These are phyloP conservation scores for Hypoxylon perforatum DNA, from an alignment of 495 filamentous ascomycete genomes.

Conservation along the genomic window DNA sequence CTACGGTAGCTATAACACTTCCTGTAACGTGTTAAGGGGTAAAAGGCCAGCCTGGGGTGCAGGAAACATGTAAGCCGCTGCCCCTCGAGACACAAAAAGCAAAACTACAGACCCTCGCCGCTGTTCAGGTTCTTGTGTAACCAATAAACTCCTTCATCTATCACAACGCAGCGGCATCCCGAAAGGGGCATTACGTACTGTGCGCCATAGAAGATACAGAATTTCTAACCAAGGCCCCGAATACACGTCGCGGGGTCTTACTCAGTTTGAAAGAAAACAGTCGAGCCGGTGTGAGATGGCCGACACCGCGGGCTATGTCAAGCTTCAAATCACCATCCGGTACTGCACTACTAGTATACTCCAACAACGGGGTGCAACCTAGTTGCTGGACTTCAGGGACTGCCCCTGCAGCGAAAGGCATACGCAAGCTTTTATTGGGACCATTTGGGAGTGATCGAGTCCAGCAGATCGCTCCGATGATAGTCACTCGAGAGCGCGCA, in stretches of 20 bases:
- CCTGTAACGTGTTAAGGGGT: slow-evolving; percentile 21
- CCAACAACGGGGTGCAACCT: slow-evolving; percentile 39
- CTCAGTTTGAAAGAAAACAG: slow-evolving; percentile 11
- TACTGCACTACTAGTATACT: slow-evolving; percentile 28
- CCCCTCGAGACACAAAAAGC: slow-evolving; percentile 32
- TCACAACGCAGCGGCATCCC: slow-evolving; percentile 23
- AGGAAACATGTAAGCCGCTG: slow-evolving; percentile 25
- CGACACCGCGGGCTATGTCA: slow-evolving; percentile 2
- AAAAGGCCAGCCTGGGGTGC: slow-evolving; percentile 9
- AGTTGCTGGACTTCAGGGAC: slow-evolving; percentile 23
- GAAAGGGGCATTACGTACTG: slow-evolving; percentile 10
- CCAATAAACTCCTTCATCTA: slow-evolving; percentile 23
- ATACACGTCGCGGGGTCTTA: slow-evolving; percentile 31
- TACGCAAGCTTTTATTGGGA: slow-evolving; percentile 35
- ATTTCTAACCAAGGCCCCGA: neutral
- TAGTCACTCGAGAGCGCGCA: slow-evolving; percentile 3
- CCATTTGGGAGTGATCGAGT: slow-evolving; percentile 19
- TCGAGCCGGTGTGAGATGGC: slow-evolving; percentile 3
- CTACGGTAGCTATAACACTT: slow-evolving; percentile 1
- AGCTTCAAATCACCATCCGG: slow-evolving; percentile 8
- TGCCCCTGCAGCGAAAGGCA: slow-evolving; percentile 34
- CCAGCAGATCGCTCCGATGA: slow-evolving; percentile 28
- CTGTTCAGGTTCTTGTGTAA: slow-evolving; percentile 7
- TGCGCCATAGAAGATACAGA: neutral
- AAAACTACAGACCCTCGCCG: slow-evolving; percentile 16